Conservation (phyloP, 257 asterid genomes). For the Solanum boliviense region DNA sequence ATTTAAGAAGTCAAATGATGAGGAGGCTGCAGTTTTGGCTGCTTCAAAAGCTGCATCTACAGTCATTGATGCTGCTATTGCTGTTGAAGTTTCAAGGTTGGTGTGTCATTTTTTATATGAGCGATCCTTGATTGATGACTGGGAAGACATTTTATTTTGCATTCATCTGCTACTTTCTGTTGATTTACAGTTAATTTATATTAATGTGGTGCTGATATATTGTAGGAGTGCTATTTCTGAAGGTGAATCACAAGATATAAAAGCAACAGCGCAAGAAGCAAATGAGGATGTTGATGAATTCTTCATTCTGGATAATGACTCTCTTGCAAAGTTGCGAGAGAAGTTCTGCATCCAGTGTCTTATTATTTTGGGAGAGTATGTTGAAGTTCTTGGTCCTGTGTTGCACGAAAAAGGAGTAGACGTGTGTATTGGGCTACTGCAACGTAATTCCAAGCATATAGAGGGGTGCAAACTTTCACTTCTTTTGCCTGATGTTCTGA, state of each 20-base stretch:
- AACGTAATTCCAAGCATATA: slow-evolving; percentile 51
- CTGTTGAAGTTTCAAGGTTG: slow-evolving; percentile 65
- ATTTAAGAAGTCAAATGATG: slow-evolving; percentile 59
- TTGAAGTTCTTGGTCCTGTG: slow-evolving; percentile 98
- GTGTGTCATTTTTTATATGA: slow-evolving; percentile 8
- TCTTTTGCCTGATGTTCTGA: slow-evolving; percentile 76
- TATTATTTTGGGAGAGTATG: slow-evolving; percentile 81
- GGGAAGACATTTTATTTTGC: not conserved
- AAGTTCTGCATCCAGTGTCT: slow-evolving; percentile 93
- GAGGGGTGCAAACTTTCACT: slow-evolving; percentile 37
- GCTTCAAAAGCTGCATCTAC: slow-evolving; percentile 89
- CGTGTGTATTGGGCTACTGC: slow-evolving; percentile 79
- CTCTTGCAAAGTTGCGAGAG: slow-evolving; percentile 86
- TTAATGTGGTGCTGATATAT: slow-evolving; percentile 5
- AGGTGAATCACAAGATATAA: slow-evolving; percentile 40
- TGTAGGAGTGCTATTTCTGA: slow-evolving; percentile 39
- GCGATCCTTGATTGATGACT: not conserved
- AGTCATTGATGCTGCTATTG: slow-evolving; percentile 81
- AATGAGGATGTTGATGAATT: slow-evolving; percentile 56
- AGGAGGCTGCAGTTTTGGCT: slow-evolving; percentile 78
- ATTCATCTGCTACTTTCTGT: not conserved
- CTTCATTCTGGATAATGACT: slow-evolving; percentile 42
- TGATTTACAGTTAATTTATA: not conserved
- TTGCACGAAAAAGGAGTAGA: slow-evolving; percentile 97
- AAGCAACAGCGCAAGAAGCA: slow-evolving; percentile 35